Conservation (phyloP, 2,329 filamentous ascomycete genomes). For the Mycosphaerelloides madeirae region DNA sequence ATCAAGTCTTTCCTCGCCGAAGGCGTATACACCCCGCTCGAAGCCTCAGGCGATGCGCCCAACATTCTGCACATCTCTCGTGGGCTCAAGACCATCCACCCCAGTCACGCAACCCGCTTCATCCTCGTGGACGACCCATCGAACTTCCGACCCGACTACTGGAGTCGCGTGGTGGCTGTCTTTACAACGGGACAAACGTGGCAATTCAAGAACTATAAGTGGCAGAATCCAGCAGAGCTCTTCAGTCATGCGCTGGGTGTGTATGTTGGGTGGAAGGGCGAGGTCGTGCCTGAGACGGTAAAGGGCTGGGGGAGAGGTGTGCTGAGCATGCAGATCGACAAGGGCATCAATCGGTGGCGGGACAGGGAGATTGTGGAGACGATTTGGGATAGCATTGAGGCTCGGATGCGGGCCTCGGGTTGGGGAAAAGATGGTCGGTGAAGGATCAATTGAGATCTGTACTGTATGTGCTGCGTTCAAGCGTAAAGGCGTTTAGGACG, state of each 20-base stretch:
- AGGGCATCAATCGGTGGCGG: slow-evolving; percentile 63
- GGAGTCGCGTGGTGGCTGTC: slow-evolving; percentile 88
- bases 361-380: slow-evolving; percentile 90
- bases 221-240: slow-evolving; percentile 80
- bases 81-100: slow-evolving; percentile 64
- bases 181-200: slow-evolving; percentile 97
- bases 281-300: slow-evolving; percentile 71
- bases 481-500: slow-evolving; percentile 13
- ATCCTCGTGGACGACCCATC: slow-evolving; percentile 90
- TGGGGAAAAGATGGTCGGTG: slow-evolving; percentile 64
- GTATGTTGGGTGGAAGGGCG: slow-evolving; percentile 86
- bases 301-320: slow-evolving; percentile 83
- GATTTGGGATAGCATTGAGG: slow-evolving; percentile 87
- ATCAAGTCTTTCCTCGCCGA: slow-evolving; percentile 89
- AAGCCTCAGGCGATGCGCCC: slow-evolving; percentile 54
- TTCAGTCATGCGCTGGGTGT: slow-evolving; percentile 85
- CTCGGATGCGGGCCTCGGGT: slow-evolving; percentile 77
- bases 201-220: slow-evolving; percentile 99
- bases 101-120: slow-evolving; percentile 74
- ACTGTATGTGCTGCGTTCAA: slow-evolving; percentile 14
- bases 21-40: slow-evolving; percentile 72
- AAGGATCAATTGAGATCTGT: neutral
- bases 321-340: slow-evolving; percentile 72
- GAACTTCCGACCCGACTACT: slow-evolving; percentile 97
- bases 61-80: slow-evolving; percentile 86